phyloP scores from a whole-genome alignment of 2,329 filamentous ascomycete genomes.

The Trichoderma oligosporum region DNA sequence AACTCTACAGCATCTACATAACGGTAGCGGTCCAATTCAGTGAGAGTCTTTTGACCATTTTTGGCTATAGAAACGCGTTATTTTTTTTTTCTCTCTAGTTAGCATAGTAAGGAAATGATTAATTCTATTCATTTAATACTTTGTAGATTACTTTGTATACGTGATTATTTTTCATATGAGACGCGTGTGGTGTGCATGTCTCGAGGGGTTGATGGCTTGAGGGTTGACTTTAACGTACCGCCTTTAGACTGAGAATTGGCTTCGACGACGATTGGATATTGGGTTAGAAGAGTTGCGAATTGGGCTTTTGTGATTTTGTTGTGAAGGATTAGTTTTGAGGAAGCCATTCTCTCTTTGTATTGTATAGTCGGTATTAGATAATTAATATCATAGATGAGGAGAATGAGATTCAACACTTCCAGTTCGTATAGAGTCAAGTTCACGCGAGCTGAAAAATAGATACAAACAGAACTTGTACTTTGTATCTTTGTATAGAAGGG shows the following conservation, averaged over 20 bases:
- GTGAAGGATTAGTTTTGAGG: conserved; percentile 11
- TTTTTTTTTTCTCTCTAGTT: background rate
- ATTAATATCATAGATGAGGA: background rate
- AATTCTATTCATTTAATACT: no score
- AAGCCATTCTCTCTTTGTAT: background rate
- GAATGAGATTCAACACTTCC: no score
- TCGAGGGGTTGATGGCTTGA: no score
- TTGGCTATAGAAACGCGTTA: conserved; percentile 37
- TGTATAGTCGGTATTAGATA: background rate
- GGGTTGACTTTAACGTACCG: conserved; percentile 31
- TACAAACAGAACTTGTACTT: background rate
- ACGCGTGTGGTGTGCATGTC: no score
- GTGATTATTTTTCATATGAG: no score
- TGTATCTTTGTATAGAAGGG: background rate
- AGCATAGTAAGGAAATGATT: no score
- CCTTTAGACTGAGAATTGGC: conserved; percentile 44
- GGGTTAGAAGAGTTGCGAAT: conserved; percentile 37
- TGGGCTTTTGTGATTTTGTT: conserved; percentile 29
- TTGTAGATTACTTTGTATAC: no score
- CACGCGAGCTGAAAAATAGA: background rate
- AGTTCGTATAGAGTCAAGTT: background rate
- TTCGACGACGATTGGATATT: conserved; percentile 41
- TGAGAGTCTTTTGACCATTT: conserved; percentile 47
- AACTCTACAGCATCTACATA: conserved; percentile 49
- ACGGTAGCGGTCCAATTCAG: conserved; percentile 58